These are phyloP conservation scores for Volutella citrinella DNA, from an alignment of 2,329 filamentous ascomycete species.

Conservation along the genomic window DNA sequence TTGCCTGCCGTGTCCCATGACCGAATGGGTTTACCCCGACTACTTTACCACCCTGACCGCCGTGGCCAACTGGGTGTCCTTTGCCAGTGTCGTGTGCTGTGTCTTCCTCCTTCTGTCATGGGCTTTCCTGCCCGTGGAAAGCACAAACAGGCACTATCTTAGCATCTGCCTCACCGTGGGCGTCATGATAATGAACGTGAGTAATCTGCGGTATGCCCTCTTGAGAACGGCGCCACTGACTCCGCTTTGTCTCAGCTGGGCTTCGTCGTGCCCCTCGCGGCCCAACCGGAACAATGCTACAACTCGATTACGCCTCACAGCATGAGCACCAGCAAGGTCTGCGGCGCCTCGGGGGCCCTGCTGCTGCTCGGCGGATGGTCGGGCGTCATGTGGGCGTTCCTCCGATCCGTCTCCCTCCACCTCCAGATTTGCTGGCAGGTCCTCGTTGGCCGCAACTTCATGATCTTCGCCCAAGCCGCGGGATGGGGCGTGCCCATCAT, in stretches of 20 bases:
- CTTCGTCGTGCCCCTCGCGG: constrained; percentile 83
- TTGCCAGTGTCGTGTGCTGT: constrained; percentile 69
- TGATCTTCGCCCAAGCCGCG: constrained; percentile 74
- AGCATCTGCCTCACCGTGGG: constrained; percentile 81
- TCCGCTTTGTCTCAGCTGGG: constrained; percentile 58
- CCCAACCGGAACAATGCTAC: constrained; percentile 76
- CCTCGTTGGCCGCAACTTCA: constrained; percentile 82
- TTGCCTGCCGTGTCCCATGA: constrained; percentile 87
- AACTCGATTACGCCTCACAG: constrained; percentile 91
- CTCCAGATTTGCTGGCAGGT: constrained; percentile 98
- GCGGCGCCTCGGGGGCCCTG: constrained; percentile 84
- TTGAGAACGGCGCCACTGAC: too few relatives aligned
- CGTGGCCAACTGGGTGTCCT: constrained; percentile 79
- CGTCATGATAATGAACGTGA: constrained; percentile 75
- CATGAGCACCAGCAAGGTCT: constrained; percentile 78
- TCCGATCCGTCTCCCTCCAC: constrained; percentile 87
- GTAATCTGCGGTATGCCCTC: too few relatives aligned
- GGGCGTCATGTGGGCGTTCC: constrained; percentile 85
- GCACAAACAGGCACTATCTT: constrained; percentile 88
- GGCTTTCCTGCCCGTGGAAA: constrained; percentile 75
- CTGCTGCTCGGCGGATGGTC: constrained; percentile 83
- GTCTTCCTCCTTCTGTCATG: constrained; percentile 79
- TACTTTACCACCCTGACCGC: constrained; percentile 57
- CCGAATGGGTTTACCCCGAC: constrained; percentile 69
- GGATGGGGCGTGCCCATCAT: constrained; percentile 83